Conservation (phyloP, 108 stramenopile genomes). For the Cyclotella kingstonii region DNA sequence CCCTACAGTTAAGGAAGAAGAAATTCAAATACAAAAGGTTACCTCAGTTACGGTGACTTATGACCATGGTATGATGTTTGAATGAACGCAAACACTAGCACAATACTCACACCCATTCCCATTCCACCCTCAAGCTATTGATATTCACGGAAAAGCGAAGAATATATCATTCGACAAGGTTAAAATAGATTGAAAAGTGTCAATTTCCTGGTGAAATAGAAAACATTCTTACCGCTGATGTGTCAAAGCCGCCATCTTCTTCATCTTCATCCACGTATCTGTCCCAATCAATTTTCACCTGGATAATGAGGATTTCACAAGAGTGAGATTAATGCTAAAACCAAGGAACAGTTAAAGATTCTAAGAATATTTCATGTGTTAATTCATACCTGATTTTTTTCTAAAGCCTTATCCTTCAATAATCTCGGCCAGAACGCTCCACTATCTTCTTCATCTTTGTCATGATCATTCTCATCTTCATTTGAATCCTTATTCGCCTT, state of each 20-base stretch:
- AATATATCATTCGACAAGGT: not conserved
- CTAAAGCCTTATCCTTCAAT: slow-evolving; percentile 87
- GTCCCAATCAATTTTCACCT: slow-evolving; percentile 95
- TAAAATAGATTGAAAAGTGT: not conserved
- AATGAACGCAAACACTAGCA: not conserved
- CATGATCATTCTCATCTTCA: slow-evolving; percentile 56
- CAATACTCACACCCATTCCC: slow-evolving; percentile 37
- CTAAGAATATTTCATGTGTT: too few relatives aligned
- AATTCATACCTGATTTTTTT: slow-evolving; percentile 84
- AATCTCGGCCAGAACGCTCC: slow-evolving; percentile 87
- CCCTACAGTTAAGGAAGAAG: too few relatives aligned
- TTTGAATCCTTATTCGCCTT: slow-evolving; percentile 58
- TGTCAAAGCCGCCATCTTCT: slow-evolving; percentile 66
- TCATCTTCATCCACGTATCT: slow-evolving; percentile 96
- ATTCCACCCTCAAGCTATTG: slow-evolving; percentile 84
- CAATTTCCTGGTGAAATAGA: not conserved
- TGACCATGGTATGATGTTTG: too few relatives aligned
- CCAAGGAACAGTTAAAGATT: too few relatives aligned
- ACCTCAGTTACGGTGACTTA: too few relatives aligned
- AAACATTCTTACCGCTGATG: slow-evolving; percentile 30
- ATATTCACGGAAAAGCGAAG: slow-evolving; percentile 53
- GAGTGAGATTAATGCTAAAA: not conserved
- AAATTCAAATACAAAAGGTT: too few relatives aligned
- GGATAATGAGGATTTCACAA: not conserved
- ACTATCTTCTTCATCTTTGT: slow-evolving; percentile 51